These are phyloP conservation scores for Nephelium lappaceum DNA, from an alignment of 345 rosid genomes.

Conservation along the genomic window DNA sequence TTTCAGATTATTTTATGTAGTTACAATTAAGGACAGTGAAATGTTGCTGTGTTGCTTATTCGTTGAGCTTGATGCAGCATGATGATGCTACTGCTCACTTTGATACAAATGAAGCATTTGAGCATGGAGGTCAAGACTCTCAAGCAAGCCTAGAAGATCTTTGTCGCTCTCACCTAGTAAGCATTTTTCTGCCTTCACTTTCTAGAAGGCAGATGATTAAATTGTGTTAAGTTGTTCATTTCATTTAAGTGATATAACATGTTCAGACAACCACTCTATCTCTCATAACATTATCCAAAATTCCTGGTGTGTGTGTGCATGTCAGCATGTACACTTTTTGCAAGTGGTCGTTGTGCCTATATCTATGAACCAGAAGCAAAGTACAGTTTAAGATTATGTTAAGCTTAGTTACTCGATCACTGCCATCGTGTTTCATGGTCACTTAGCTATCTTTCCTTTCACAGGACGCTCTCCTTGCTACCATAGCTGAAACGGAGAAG, in stretches of 20 bases:
- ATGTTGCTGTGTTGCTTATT: constrained; percentile 21
- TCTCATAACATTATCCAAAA: not conserved
- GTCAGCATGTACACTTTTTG: not conserved
- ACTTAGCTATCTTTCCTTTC: constrained; percentile 1
- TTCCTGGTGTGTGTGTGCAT: not conserved
- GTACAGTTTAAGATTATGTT: not conserved
- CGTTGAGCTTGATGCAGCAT: constrained; percentile 35
- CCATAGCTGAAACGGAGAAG: constrained; percentile 88
- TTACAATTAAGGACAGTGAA: not conserved
- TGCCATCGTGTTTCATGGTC: not conserved
- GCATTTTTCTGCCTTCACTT: constrained; percentile 15
- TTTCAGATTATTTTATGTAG: constrained; percentile 13
- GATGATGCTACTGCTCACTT: constrained; percentile 36
- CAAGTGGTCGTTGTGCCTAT: not conserved
- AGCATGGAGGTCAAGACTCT: constrained; percentile 41
- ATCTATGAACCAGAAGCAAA: not conserved
- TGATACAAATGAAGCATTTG: constrained; percentile 45
- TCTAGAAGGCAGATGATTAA: not conserved
- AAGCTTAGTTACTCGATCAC: not conserved
- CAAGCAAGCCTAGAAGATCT: constrained; percentile 90
- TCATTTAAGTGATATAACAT: constrained; percentile 9
- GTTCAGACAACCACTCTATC: not conserved
- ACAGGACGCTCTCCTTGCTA: constrained; percentile 95
- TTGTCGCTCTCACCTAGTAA: constrained; percentile 93
- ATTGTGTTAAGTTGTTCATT: not conserved